Evolutionary conservation across 2,329 filamentous ascomycete genomes (phyloP).

Genomic region (Aspergillus vadensis): DNA sequence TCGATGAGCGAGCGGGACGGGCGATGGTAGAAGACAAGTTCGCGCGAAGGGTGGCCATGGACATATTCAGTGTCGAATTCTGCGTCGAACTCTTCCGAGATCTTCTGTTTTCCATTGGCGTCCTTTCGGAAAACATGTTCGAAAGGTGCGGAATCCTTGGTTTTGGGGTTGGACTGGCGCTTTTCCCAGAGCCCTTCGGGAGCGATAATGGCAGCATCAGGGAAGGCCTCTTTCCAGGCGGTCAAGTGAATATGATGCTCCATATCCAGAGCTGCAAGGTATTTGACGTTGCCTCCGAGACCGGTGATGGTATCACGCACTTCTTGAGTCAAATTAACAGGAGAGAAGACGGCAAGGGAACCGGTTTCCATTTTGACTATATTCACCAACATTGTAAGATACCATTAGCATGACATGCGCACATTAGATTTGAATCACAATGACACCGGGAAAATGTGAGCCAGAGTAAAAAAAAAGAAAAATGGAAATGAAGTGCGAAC

Average conservation of each 20-base stretch:
- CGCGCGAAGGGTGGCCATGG: conserved; percentile 76
- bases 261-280: conserved; percentile 83
- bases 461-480: not conserved
- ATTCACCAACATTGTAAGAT: not conserved
- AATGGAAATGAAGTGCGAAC: conserved; percentile 51
- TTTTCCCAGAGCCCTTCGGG: conserved; percentile 84
- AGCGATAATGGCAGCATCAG: conserved; percentile 75
- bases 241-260: conserved; percentile 96
- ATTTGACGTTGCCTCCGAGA: conserved; percentile 71
- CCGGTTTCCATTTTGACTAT: conserved; percentile 77
- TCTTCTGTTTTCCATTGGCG: conserved; percentile 53
- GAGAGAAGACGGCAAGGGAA: conserved; percentile 84
- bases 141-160: conserved; percentile 62
- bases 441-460: not conserved
- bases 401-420: not conserved
- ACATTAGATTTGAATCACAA: not conserved
- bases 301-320: conserved; percentile 64
- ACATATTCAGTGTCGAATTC: conserved; percentile 90
- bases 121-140: conserved; percentile 65
- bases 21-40: conserved; percentile 83
- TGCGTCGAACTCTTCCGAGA: conserved; percentile 76
- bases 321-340: conserved; percentile 77
- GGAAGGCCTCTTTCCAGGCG: conserved; percentile 78
- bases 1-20: conserved; percentile 78
- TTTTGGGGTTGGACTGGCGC: conserved; percentile 61